Evolutionary conservation across 306 rosid species (phyloP), one percentile per base, ranked within the genome.

Genomic region (Cicer yamashitae): DNA sequence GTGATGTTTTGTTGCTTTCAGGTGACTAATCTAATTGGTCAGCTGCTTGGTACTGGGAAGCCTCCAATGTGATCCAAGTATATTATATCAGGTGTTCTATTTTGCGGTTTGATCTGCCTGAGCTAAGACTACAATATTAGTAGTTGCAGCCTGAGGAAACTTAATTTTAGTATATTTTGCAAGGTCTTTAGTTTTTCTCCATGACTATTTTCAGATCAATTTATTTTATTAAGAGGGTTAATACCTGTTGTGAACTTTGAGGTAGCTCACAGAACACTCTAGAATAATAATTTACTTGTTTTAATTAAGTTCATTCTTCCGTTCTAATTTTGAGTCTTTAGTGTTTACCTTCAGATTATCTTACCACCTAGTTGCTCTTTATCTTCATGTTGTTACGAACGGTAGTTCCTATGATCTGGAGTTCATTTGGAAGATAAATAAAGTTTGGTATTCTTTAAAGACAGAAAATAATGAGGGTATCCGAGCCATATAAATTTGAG

Each of bases 11-110:
- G 52, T 74, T 40, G 71, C 38, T 43, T 8, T 25, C 84, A 91
- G 97, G 97, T 91, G 86, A 91, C 96, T 60, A 91, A 88, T 86
- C 83, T 91, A 69, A 61, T 91, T 10, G 97, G 97, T 11, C 96
- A 91, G 89, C 82, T 91, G 39, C 97, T 91, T 50, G 97, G 96
- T 77, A 76, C 96, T 37, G 96, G 97, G 67, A 79, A 64, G 80
- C 97, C 93, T 53, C 86, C 85, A 10, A 82, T 91, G 93, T 91
- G 77, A 87, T 58, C 50, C 52, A 13, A 51, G 18, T 45, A 30
- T 41, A 18, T 14, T 45, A 37, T 64, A 60, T 60, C 34, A 0
- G 58, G 34, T 54, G 78, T 57, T 73, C 54, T 60, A 68, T 12
- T 72, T 54, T 38, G 68, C 25, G 47, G 43, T 15, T 46, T 48